These are phyloP conservation scores for Tylopilus balloui DNA, from an alignment of 768 basidiomycete species.

Conservation along the genomic window DNA sequence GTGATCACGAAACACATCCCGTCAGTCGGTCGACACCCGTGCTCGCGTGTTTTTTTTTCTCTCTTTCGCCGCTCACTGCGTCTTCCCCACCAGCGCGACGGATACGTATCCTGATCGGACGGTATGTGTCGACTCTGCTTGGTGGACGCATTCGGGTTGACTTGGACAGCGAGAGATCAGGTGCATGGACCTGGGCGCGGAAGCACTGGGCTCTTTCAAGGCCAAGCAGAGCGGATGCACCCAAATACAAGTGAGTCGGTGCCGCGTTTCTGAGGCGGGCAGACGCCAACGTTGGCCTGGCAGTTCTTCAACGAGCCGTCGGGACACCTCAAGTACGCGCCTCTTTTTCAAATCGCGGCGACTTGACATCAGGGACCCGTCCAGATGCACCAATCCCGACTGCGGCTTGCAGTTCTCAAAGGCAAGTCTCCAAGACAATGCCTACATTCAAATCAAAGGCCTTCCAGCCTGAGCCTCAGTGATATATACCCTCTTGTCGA, in stretches of 20 bases:
- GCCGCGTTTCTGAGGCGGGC: too few relatives aligned
- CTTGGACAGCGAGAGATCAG: slow-evolving; percentile 37
- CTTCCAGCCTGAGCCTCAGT: slow-evolving; percentile 36
- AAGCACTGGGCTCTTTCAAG: slow-evolving; percentile 39
- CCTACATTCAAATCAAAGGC: slow-evolving; percentile 39
- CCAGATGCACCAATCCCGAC: slow-evolving; percentile 37
- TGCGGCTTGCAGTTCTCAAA: slow-evolving; percentile 41
- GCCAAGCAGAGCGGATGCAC: slow-evolving; percentile 38
- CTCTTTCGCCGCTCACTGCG: too few relatives aligned
- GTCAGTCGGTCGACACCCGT: slow-evolving; percentile 29
- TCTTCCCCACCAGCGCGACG: slow-evolving; percentile 30
- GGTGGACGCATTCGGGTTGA: slow-evolving; percentile 6
- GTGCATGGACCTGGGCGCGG: slow-evolving; percentile 41
- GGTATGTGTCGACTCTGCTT: slow-evolving; percentile 21
- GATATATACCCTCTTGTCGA: slow-evolving; percentile 1
- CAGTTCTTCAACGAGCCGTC: slow-evolving; percentile 40
- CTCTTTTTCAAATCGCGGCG: slow-evolving; percentile 5
- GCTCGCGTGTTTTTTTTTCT: slow-evolving; percentile 10
- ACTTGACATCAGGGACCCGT: slow-evolving; percentile 11
- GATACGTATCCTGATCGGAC: slow-evolving; percentile 31
- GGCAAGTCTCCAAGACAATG: slow-evolving; percentile 36
- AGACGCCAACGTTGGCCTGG: too few relatives aligned
- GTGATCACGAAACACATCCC: slow-evolving; percentile 41
- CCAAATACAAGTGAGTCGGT: slow-evolving; percentile 36
- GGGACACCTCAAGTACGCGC: slow-evolving; percentile 35